Percentiles rank a stretch among this genome's conserved stretches.
phyloP scores from a whole-genome alignment of 2,329 filamentous ascomycete species.

The Xylariaceae sp. region DNA sequence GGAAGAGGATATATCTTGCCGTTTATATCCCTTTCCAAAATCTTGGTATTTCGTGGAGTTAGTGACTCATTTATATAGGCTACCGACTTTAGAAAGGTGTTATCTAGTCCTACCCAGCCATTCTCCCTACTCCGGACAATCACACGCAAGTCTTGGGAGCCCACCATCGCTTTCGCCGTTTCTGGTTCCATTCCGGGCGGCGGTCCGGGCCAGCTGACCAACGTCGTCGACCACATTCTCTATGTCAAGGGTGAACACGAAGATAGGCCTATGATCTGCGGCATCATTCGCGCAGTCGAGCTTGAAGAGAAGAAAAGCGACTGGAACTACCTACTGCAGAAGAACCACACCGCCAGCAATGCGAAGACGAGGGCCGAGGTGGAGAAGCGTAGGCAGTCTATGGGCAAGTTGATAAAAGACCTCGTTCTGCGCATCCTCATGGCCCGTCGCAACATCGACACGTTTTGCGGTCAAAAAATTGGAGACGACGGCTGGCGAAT shows the following conservation, averaged over 20 bases:
- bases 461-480: background rate
- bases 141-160: conserved; percentile 1
- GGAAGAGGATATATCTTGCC: too few relatives aligned
- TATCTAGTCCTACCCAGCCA: background rate
- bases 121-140: background rate
- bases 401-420: background rate
- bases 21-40: too few relatives aligned
- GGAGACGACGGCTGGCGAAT: background rate
- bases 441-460: background rate
- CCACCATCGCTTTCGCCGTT: background rate
- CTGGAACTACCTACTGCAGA: conserved; percentile 5
- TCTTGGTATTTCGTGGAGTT: too few relatives aligned
- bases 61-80: too few relatives aligned
- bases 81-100: too few relatives aligned
- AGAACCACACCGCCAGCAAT: conserved; percentile 1
- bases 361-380: conserved; percentile 4
- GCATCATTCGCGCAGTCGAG: background rate
- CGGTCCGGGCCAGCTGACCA: conserved; percentile 1
- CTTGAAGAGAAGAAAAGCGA: conserved; percentile 4
- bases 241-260: background rate
- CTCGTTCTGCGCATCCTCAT: conserved; percentile 4
- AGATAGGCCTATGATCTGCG: background rate
- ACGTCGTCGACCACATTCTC: conserved; percentile 1
- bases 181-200: conserved; percentile 1
- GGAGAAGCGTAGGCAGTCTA: conserved; percentile 1